Percentiles rank a stretch among this genome's conserved stretches.
These are phyloP conservation scores for Maudiozyma serrabonitensis DNA, from an alignment of 805 yeast genomes.

Conservation along the genomic window DNA sequence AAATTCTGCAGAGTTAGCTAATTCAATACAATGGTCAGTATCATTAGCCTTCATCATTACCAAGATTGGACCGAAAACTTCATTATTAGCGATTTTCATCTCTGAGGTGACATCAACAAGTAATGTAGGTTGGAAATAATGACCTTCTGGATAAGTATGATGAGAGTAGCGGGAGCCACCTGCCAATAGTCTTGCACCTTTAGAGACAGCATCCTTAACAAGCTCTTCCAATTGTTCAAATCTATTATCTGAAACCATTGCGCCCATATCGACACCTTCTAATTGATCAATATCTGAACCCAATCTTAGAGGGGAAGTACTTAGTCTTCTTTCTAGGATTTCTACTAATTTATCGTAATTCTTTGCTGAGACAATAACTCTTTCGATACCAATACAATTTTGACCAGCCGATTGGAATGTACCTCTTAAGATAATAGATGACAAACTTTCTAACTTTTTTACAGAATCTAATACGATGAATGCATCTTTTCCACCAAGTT, in stretches of 20 bases:
- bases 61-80: slow-evolving; percentile 90
- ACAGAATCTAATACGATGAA: slow-evolving; percentile 78
- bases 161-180: slow-evolving; percentile 81
- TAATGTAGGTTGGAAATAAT: slow-evolving; percentile 85
- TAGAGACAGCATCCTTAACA: slow-evolving; percentile 59
- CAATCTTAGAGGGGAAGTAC: slow-evolving; percentile 42
- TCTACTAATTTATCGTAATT: slow-evolving; percentile 56
- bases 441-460: slow-evolving; percentile 40
- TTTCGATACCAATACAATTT: slow-evolving; percentile 94
- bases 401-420: slow-evolving; percentile 97
- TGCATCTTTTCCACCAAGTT: slow-evolving; percentile 95
- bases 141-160: slow-evolving; percentile 93
- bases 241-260: slow-evolving; percentile 74
- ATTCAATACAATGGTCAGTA: slow-evolving; percentile 56
- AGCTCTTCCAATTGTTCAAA: slow-evolving; percentile 58
- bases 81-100: slow-evolving; percentile 78
- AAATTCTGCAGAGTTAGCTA: slow-evolving; percentile 78
- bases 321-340: slow-evolving; percentile 48
- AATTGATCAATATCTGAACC: slow-evolving; percentile 91
- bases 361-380: slow-evolving; percentile 72
- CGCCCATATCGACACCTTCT: slow-evolving; percentile 93
- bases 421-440: slow-evolving; percentile 86
- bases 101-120: slow-evolving; percentile 67
- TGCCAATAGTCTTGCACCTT: slow-evolving; percentile 69
- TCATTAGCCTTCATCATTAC: slow-evolving; percentile 64